Base-by-base conservation (phyloP, 345 rosid species). In the Fremontodendron californicum region DNA sequence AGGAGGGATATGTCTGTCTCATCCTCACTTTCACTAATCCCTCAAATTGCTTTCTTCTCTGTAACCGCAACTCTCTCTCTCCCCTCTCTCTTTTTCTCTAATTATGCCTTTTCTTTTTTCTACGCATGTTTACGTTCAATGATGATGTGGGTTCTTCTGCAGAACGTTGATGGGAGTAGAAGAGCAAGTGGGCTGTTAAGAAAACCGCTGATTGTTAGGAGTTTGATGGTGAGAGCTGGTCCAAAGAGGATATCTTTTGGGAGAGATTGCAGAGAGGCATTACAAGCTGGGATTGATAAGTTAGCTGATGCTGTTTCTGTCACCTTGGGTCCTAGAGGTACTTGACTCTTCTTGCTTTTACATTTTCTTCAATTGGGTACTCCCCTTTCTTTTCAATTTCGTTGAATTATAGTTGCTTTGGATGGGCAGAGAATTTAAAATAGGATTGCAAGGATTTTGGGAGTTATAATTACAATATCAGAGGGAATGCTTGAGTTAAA, bases 271-370 rank as follows among this genome's bases (percentile, higher is more conserved):
- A 88, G 93, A 75, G 88, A 87, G 45, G 89, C 88, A n/a, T 78
- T 94, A 43, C 97, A 85, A 77, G 89, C 88, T 64, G 98, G 97
- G 61, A 91, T 94, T 25, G 94, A 94, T 84, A 91, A 93, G 83
- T 75, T 94, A 74, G 97, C 97, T 48, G 95, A 91, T 83, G 94
- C 97, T 78, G 97, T 94, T 74, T 89, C 98, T 81, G 84, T 83
- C 77, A 94, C 98, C 75, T 83, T 91, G 52, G 98, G 97, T 0
- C 98, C 97, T 25, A 83, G 84, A 88, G 97, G 93, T 91, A 49
- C 60, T 42, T 16, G 71, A 23, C 67, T 19, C 8, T 16, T 67
- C 39, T 75, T 60, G 43, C 40, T 33, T 76, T 69, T 71, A n/a
- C 46, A n/a, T n/a, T 63, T 62, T 39, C 6, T 31, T 49, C 31